Evolutionary conservation across 257 asterid species (phyloP), one percentile per base, ranked within the genome.

Genomic region (Orobanche coerulescens): DNA sequence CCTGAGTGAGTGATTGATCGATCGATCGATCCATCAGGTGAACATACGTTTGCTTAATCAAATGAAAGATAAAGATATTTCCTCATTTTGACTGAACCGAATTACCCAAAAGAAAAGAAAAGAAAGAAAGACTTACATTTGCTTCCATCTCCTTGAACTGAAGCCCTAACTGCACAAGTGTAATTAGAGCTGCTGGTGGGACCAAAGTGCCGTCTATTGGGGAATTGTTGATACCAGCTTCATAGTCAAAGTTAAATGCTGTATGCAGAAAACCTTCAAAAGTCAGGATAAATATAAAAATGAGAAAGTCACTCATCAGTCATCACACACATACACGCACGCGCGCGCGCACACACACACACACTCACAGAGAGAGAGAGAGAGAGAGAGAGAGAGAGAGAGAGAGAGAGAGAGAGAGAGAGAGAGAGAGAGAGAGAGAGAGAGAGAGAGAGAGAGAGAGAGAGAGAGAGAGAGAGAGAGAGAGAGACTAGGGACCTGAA

Each of bases 81-180:
- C 37, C 64, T 46, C 25, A 22, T 20, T 28, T 10, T 50, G 18
- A 54, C 0, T 5, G 12, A 3, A 4, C 3, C 3, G 2, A 12
- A 23, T 24, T 18, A 18, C 47, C 63, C 13, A 4, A 37, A 14
- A 15, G 26, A 60, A 6, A 10, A 5, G 10, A 25, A 18, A 39
- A 18, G 14, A 24, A 11, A 31, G n/a, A n/a, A 67, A 65, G 50
- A 68, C 57, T 65, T 69, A 68, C 9, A 57, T 82, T 79, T 60
- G 82, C 83, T 74, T 78, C 79, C 79, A 79, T 63, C 65, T 74
- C 82, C 40, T 69, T 10, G 64, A 52, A 74, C 60, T 69, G 76
- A 53, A 82, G 73, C 59, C 88, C 88, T 72, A 59, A 71, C 67
- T 69, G 83, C 36, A 74, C 74, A 61, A 71, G 28, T 46, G 44